phyloP scores from a whole-genome alignment of 2,329 filamentous ascomycete species.

The Phaeosphaeria sp. region DNA sequence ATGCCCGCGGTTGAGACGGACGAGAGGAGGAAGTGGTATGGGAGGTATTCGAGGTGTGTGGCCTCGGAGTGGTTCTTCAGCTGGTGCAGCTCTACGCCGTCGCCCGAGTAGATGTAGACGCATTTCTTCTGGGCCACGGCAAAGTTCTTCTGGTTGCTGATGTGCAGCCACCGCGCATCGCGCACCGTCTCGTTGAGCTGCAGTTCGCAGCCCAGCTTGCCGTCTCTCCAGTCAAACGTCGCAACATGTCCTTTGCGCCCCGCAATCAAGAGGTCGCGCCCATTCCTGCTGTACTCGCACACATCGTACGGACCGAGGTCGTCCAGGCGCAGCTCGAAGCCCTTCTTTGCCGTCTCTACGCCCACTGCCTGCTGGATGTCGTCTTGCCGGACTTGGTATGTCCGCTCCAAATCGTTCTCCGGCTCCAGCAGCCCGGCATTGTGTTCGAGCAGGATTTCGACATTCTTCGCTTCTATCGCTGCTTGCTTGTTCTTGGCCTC shows the following conservation, averaged over 20 bases:
- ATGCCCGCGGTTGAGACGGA: constrained; percentile 85
- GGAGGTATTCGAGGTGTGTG: constrained; percentile 91
- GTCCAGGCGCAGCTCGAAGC: constrained; percentile 84
- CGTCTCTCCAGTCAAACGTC: constrained; percentile 94
- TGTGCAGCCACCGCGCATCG: constrained; percentile 87
- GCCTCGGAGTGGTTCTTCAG: constrained; percentile 90
- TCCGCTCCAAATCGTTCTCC: constrained; percentile 86
- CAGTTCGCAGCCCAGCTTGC: constrained; percentile 88
- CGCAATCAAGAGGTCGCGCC: constrained; percentile 81
- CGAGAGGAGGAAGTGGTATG: constrained; percentile 92
- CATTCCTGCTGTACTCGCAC: constrained; percentile 89
- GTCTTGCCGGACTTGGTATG: constrained; percentile 89
- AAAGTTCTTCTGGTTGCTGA: constrained; percentile 83
- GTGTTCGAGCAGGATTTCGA: constrained; percentile 92
- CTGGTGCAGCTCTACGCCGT: constrained; percentile 91
- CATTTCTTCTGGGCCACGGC: constrained; percentile 96
- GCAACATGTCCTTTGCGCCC: constrained; percentile 94
- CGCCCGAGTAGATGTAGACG: constrained; percentile 93
- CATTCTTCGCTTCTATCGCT: constrained; percentile 85
- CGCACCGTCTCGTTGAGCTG: constrained; percentile 90
- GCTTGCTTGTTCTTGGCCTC: constrained; percentile 86
- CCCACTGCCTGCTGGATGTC: constrained; percentile 79
- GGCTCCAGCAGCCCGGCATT: constrained; percentile 84
- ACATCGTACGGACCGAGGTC: constrained; percentile 83
- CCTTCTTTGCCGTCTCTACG: constrained; percentile 86